phyloP scores from a whole-genome alignment of 495 filamentous ascomycete species.

The Rhizodiscina lignyota region DNA sequence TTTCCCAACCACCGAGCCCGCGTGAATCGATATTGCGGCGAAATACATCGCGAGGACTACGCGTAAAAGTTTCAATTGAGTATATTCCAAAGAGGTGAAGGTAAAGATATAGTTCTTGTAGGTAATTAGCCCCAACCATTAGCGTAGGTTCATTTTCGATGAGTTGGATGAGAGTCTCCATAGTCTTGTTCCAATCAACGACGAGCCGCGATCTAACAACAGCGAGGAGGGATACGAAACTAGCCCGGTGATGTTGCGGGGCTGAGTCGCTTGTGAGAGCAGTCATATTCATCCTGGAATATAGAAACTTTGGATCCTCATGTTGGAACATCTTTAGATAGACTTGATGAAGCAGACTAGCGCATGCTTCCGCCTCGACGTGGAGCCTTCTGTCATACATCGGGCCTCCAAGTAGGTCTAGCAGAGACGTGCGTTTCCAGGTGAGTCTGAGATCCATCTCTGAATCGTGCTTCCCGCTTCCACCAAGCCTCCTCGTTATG shows the following conservation, averaged over 20 bases:
- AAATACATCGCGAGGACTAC: too few species aligned
- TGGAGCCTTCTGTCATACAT: too few species aligned
- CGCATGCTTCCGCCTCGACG: constrained; percentile 18
- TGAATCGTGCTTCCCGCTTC: too few species aligned
- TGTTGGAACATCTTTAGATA: constrained; percentile 28
- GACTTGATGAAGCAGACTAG: constrained; percentile 19
- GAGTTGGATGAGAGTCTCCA: background rate
- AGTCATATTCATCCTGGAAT: background rate
- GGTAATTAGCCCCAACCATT: background rate
- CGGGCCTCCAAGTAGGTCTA: too few species aligned
- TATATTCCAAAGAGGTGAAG: background rate
- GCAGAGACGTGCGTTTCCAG: too few species aligned
- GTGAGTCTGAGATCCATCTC: too few species aligned
- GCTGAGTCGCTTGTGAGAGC: background rate
- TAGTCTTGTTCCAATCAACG: background rate
- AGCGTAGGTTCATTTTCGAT: background rate
- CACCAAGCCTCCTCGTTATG: too few species aligned
- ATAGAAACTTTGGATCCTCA: constrained; percentile 12
- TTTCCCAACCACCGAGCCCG: background rate
- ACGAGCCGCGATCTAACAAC: background rate
- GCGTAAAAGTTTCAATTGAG: too few species aligned
- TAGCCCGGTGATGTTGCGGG: background rate
- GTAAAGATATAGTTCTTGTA: background rate
- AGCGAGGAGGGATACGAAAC: background rate
- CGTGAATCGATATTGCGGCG: too few species aligned